Evolutionary conservation across 768 basidiomycete species (phyloP), one percentile per base, ranked within the genome.

Genomic region (Ramaria rubella): DNA sequence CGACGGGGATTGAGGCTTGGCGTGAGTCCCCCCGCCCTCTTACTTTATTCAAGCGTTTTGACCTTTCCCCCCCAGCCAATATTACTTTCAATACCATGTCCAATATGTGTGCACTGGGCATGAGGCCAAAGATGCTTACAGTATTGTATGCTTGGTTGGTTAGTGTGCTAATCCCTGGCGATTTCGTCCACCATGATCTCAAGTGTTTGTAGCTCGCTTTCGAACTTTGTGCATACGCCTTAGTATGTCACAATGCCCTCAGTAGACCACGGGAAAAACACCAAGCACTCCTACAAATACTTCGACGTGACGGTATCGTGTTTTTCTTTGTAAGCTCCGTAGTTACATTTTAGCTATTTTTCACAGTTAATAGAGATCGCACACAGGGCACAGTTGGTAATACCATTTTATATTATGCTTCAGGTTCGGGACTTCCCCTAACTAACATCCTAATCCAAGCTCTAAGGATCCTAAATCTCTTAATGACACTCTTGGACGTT

Each of bases 121-220:
- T 33, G 15, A 62, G 64, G 0, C 59, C 64, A 19, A 58, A 55
- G 1, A 11, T 61, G 4, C 45, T 70, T 5, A 59, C 65, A 29
- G 66, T 58, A 0, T 63, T 70, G 7, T 73, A 71, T 70, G 64
- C 64, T 3, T 63, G 61, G 19, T 69, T 69, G n/a, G 73, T 75
- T 56, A 11, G 69, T 61, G 42, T 48, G 8, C 34, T 40, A 3
- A 11, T 29, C 33, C 12, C 34, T 9, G n/a, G 9, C 30, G 33
- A 26, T 30, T 49, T 9, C n/a, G n/a, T n/a, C n/a, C n/a, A n/a
- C 12, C 15, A n/a, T 45, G 15, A 34, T 9, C 15, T 36, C 21
- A 46, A 24, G n/a, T 45, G 23, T 23, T 9, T 46, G 26, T 58
- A 51, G 49, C 19, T 31, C 33, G 30, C 14, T 11, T 51, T 51